Conservation (phyloP, 495 filamentous ascomycete species). For the Penicillium waksmanii region DNA sequence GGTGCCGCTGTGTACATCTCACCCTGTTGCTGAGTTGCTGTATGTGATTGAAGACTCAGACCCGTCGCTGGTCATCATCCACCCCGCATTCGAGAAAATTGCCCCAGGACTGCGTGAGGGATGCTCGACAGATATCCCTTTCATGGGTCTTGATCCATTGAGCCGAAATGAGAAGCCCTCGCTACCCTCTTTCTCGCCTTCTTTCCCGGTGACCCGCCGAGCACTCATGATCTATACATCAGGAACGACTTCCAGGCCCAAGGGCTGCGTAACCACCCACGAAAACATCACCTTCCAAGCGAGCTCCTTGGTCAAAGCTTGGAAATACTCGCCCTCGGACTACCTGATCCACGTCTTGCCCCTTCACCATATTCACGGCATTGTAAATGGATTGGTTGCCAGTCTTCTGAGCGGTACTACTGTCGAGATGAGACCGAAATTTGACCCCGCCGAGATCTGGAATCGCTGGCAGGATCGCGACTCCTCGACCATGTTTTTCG, state of each 20-base stretch:
- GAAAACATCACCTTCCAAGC: conserved; percentile 51
- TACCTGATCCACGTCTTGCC: conserved; percentile 50
- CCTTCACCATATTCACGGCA: conserved; percentile 50
- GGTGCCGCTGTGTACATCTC: conserved; percentile 44
- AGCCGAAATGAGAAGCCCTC: conserved; percentile 23
- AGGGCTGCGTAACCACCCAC: conserved; percentile 50
- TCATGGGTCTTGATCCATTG: conserved; percentile 41
- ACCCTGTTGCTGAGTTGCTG: conserved; percentile 47
- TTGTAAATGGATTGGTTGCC: conserved; percentile 46
- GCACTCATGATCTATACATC: conserved; percentile 53
- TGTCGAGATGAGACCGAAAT: conserved; percentile 51
- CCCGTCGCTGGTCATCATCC: conserved; percentile 46
- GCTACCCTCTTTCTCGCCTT: conserved; percentile 37
- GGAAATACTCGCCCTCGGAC: conserved; percentile 40
- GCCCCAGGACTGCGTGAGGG: conserved; percentile 36
- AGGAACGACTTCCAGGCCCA: conserved; percentile 49
- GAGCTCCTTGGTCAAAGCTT: conserved; percentile 40
- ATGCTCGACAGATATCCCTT: conserved; percentile 29
- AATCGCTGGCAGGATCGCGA: conserved; percentile 41
- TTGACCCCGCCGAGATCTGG: conserved; percentile 50
- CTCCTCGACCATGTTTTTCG: conserved; percentile 50
- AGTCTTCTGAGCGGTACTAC: conserved; percentile 44
- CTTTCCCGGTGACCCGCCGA: conserved; percentile 33
- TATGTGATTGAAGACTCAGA: conserved; percentile 49
- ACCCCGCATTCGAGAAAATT: conserved; percentile 43